Evolutionary conservation across 306 rosid species (phyloP).

Genomic region (Medicago arabica): DNA sequence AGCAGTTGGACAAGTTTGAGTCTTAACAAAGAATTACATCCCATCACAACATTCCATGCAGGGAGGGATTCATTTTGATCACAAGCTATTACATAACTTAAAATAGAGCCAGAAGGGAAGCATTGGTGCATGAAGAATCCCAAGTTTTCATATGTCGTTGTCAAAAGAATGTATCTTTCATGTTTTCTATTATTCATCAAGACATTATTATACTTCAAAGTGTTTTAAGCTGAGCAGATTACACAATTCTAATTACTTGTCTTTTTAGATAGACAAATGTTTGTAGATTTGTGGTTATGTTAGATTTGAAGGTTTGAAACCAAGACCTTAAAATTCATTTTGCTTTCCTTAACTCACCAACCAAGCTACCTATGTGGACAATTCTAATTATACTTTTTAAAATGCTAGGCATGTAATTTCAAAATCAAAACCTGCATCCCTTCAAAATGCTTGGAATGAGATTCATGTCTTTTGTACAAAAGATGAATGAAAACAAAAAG

Average conservation of each 20-base stretch:
- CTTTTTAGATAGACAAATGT: background rate
- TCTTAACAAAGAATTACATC: slow-evolving; percentile 43
- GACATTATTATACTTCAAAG: slow-evolving; percentile 40
- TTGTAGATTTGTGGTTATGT: background rate
- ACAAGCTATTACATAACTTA: slow-evolving; percentile 26
- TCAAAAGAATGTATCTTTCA: slow-evolving; percentile 36
- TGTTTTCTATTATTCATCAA: slow-evolving; percentile 38
- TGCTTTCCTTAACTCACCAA: background rate
- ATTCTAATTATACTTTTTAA: slow-evolving; percentile 15
- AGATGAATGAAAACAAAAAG: background rate
- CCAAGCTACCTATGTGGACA: background rate
- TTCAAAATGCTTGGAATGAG: background rate
- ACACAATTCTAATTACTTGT: slow-evolving; percentile 28
- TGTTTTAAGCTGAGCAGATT: slow-evolving; percentile 37
- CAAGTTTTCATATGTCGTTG: slow-evolving; percentile 11
- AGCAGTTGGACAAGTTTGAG: slow-evolving; percentile 77
- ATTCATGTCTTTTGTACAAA: background rate
- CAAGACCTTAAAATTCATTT: background rate
- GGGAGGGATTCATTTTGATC: slow-evolving; percentile 39
- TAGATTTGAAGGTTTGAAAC: background rate
- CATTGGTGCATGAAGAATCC: slow-evolving; percentile 38
- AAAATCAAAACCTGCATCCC: slow-evolving; percentile 14
- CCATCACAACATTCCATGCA: slow-evolving; percentile 38
- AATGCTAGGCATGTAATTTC: background rate
- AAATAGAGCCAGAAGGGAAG: slow-evolving; percentile 32